Percentiles rank a stretch among this genome's conserved stretches.
phyloP scores from a whole-genome alignment of 495 filamentous ascomycete genomes.

The Hypoxylon rickii region DNA sequence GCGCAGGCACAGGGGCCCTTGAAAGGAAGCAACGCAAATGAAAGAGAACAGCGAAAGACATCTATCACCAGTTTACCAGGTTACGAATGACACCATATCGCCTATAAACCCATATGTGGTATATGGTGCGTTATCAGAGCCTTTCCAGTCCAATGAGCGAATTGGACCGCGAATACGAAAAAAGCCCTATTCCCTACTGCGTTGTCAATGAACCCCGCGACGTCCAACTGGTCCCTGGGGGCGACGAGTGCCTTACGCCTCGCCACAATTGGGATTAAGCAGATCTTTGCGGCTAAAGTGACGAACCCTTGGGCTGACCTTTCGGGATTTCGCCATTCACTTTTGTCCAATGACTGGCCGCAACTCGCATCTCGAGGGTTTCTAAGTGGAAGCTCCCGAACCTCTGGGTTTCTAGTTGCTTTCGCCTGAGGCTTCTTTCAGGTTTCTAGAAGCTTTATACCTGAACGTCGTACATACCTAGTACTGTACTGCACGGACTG shows the following conservation, averaged over 20 bases:
- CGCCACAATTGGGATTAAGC: constrained; percentile 20
- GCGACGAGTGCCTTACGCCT: constrained; percentile 24
- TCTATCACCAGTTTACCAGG: constrained; percentile 5
- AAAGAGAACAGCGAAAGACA: constrained; percentile 4
- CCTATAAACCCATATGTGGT: constrained; percentile 26
- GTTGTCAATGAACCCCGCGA: constrained; percentile 21
- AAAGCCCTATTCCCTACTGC: constrained; percentile 13
- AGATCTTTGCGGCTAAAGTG: constrained; percentile 32
- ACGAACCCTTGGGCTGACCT: constrained; percentile 18
- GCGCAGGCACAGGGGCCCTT: constrained; percentile 10
- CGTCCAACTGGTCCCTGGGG: constrained; percentile 10
- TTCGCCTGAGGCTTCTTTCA: constrained; percentile 28
- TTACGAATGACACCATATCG: constrained; percentile 27
- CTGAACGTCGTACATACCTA: constrained; percentile 2
- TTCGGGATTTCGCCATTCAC: constrained; percentile 22
- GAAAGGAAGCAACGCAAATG: constrained; percentile 1
- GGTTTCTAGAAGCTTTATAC: constrained; percentile 36
- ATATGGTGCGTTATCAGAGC: constrained; percentile 29
- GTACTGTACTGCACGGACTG: constrained; percentile 10
- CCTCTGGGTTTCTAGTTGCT: constrained; percentile 31
- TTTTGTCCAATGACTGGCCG: constrained; percentile 18
- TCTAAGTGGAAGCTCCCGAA: constrained; percentile 26
- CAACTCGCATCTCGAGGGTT: constrained; percentile 2
- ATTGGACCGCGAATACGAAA: constrained; percentile 31
- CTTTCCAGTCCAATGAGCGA: constrained; percentile 27